Conservation (phyloP, 768 basidiomycete species). For the Cyclocybe cylindracea region DNA sequence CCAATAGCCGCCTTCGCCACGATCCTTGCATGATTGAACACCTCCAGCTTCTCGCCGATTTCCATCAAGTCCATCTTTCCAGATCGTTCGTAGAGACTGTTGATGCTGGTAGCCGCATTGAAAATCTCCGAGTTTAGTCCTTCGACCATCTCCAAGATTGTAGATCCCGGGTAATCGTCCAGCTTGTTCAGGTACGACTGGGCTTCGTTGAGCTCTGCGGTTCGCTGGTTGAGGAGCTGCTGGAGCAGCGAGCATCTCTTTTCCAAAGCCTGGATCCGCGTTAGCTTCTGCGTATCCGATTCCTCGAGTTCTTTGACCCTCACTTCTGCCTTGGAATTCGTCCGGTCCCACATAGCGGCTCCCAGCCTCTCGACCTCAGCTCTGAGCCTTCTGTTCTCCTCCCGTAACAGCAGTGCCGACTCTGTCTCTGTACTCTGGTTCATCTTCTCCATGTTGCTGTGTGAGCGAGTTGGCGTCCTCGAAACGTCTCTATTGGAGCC, state of each 20-base stretch:
- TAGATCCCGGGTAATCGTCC: slow-evolving; percentile 14
- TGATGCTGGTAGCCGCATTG: slow-evolving; percentile 19
- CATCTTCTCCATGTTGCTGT: too few relatives aligned
- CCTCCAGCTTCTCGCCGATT: not conserved
- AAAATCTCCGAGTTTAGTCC: slow-evolving; percentile 17
- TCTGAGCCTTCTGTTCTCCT: too few relatives aligned
- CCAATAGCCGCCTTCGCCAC: slow-evolving; percentile 1
- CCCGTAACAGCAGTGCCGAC: too few relatives aligned
- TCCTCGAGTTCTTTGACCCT: slow-evolving; percentile 1
- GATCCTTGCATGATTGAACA: not conserved
- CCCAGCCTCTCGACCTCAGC: too few relatives aligned
- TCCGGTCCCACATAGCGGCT: not conserved
- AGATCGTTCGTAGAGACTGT: slow-evolving; percentile 35
- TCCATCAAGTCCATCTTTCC: slow-evolving; percentile 5
- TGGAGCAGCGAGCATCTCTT: not conserved
- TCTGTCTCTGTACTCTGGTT: too few relatives aligned
- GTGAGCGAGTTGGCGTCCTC: too few relatives aligned
- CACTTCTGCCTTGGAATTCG: not conserved
- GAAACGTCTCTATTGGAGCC: too few relatives aligned
- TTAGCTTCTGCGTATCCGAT: not conserved
- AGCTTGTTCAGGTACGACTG: slow-evolving; percentile 21
- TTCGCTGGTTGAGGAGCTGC: slow-evolving; percentile 4
- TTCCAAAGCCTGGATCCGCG: not conserved
- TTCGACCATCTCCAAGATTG: slow-evolving; percentile 19
- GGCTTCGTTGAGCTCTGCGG: slow-evolving; percentile 16